These are phyloP conservation scores for Larix sibirica DNA, from an alignment of 83 land plant genomes.

Conservation along the genomic window DNA sequence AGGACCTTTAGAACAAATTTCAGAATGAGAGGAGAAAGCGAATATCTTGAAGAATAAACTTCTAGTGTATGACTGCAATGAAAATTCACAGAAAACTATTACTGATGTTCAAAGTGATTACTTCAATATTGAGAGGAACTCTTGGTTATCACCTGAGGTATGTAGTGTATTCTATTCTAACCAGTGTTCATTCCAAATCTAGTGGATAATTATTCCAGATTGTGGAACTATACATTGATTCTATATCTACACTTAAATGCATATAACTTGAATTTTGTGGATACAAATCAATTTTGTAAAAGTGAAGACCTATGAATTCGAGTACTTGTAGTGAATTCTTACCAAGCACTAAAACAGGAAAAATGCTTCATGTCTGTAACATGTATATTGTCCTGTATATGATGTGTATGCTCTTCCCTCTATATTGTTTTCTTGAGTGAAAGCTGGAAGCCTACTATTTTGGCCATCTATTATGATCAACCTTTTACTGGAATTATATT, in stretches of 20 bases:
- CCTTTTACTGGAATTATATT: neutral
- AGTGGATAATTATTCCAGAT: too few species aligned
- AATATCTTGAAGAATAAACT: too few species aligned
- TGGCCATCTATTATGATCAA: neutral
- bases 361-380: neutral
- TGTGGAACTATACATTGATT: neutral
- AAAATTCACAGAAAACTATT: too few species aligned
- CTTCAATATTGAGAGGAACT: neutral
- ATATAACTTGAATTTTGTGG: neutral
- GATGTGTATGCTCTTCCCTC: neutral
- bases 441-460: neutral
- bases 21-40: too few species aligned
- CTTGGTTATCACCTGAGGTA: constrained; percentile 17
- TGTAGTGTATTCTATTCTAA: neutral
- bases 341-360: neutral
- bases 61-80: too few species aligned
- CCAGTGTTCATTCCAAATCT: neutral
- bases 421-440: neutral
- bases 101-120: too few species aligned
- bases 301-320: neutral
- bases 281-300: neutral
- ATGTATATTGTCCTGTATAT: neutral
- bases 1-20: too few species aligned
- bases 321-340: neutral
- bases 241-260: neutral